Evolutionary conservation across 805 yeast genomes (phyloP).

Genomic region (Candida silvatica): DNA sequence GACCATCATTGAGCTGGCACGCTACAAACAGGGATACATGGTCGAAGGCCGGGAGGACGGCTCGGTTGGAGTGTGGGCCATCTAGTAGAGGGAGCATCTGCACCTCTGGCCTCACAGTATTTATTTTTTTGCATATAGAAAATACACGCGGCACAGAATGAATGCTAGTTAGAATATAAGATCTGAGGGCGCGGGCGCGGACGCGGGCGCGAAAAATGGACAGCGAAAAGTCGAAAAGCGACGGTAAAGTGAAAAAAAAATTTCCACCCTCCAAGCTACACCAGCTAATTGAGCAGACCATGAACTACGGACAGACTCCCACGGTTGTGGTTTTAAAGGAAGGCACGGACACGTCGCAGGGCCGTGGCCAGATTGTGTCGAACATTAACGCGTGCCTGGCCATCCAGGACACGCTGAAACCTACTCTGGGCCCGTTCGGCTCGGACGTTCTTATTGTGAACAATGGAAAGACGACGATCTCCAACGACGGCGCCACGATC

Average conservation of each 20-base stretch:
- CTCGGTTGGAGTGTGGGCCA: slow-evolving; percentile 57
- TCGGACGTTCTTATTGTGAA: slow-evolving; percentile 89
- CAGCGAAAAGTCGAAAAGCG: too few relatives aligned
- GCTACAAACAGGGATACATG: slow-evolving; percentile 55
- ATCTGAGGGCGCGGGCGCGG: too few relatives aligned
- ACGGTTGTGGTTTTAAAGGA: slow-evolving; percentile 97
- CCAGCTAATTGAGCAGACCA: neutral
- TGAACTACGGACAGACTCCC: slow-evolving; percentile 86
- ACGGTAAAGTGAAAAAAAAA: neutral
- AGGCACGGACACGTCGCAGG: slow-evolving; percentile 97
- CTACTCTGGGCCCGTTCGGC: slow-evolving; percentile 96
- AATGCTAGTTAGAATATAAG: too few relatives aligned
- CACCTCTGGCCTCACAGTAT: too few relatives aligned
- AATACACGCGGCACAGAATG: too few relatives aligned
- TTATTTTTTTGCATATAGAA: too few relatives aligned
- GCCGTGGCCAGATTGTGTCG: slow-evolving; percentile 89
- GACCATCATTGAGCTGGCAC: slow-evolving; percentile 30
- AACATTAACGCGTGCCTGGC: slow-evolving; percentile 97
- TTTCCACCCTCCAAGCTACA: neutral
- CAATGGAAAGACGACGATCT: slow-evolving; percentile 84
- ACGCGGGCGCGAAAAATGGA: too few relatives aligned
- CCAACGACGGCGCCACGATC: slow-evolving; percentile 98
- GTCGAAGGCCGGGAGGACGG: slow-evolving; percentile 62
- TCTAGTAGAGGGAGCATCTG: slow-evolving; percentile 4
- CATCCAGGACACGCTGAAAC: slow-evolving; percentile 88